A percentile compares a stretch with the other conserved stretches of the same genome.
phyloP scores from a whole-genome alignment of 176 grass and related monocot genomes.

The Areca catechu region DNA sequence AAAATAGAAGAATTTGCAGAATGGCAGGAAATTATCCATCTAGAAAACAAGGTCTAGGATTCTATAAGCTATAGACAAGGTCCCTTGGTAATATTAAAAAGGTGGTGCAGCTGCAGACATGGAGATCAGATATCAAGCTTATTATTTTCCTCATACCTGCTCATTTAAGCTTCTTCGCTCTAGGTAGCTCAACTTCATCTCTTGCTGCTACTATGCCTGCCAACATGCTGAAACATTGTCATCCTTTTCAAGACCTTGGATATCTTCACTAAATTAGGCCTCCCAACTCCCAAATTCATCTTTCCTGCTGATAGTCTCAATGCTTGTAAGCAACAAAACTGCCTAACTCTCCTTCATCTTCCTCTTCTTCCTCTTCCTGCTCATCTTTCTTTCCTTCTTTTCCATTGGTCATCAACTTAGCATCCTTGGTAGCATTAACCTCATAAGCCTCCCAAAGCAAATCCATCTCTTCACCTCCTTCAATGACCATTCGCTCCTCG shows the following conservation, averaged over 20 bases:
- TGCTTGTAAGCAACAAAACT: constrained; percentile 83
- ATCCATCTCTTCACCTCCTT: constrained; percentile 75
- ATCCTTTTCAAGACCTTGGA: constrained; percentile 74
- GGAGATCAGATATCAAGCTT: no score
- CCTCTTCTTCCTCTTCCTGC: constrained; percentile 14
- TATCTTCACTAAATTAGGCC: constrained; percentile 62
- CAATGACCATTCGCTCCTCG: constrained; percentile 21
- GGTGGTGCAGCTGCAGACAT: no score
- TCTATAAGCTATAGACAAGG: no score
- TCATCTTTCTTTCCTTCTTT: constrained; percentile 10
- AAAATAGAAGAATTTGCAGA: no score
- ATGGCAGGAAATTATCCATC: no score
- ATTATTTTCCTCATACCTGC: no score
- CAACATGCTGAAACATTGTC: constrained; percentile 37
- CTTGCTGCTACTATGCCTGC: constrained; percentile 22
- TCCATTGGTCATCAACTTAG: constrained; percentile 1
- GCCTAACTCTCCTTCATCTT: constrained; percentile 33
- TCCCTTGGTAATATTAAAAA: no score
- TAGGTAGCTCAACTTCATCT: background rate
- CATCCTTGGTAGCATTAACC: constrained; percentile 25
- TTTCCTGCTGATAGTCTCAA: constrained; percentile 73
- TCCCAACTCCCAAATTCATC: constrained; percentile 77
- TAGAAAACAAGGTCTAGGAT: no score
- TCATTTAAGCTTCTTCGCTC: no score
- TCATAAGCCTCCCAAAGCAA: constrained; percentile 96